Evolutionary conservation across 257 asterid genomes (phyloP).

Genomic region (Fraxinus pennsylvanica): DNA sequence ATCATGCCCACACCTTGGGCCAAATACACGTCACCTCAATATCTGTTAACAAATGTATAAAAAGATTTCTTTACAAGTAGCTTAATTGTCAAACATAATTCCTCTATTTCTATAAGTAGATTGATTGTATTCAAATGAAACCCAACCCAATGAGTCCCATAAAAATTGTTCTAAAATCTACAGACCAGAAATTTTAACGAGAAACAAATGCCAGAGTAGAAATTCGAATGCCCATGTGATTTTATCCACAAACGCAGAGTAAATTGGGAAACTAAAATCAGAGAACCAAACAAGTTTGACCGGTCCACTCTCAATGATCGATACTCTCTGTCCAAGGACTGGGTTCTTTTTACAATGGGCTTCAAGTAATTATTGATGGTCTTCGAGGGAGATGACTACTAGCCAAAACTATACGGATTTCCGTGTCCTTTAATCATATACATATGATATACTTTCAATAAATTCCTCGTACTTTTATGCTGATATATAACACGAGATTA

Average conservation of each 20-base stretch:
- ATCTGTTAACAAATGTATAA: no score
- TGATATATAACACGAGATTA: background rate
- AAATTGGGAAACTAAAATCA: slow-evolving; percentile 1
- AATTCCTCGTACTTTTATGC: no score
- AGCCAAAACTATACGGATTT: background rate
- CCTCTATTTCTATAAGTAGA: no score
- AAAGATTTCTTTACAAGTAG: no score
- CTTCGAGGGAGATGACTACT: background rate
- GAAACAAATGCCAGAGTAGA: background rate
- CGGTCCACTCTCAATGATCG: background rate
- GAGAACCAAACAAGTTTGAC: slow-evolving; percentile 4
- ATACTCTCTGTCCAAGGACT: background rate
- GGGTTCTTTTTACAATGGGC: background rate
- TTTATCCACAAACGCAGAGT: background rate
- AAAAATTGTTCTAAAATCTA: no score
- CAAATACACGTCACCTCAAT: no score
- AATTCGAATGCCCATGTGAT: background rate
- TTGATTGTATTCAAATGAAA: no score
- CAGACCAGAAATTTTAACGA: background rate
- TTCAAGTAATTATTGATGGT: background rate
- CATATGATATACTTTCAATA: no score
- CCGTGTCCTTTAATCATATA: background rate
- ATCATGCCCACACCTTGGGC: no score
- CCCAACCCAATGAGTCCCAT: no score
- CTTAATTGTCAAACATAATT: no score